Evolutionary conservation across 257 asterid species (phyloP), one percentile per base, ranked within the genome.

Genomic region (Rehmannia glutinosa): DNA sequence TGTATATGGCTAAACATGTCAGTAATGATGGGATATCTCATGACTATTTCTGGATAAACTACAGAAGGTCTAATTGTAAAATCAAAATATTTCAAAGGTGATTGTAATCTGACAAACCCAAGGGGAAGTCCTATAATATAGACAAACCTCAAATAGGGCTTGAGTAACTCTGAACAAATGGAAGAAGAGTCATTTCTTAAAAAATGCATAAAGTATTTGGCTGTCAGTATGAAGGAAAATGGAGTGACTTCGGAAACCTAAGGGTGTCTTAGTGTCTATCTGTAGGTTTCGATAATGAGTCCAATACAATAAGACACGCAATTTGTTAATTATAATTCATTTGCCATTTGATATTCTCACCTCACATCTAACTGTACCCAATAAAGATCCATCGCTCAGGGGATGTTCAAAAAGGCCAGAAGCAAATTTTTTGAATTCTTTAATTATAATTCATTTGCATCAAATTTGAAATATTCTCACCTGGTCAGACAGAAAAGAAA

Each of bases 401-500:
- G 96, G 94, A 70, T 77, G 80, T 70, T 90, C 97, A 59, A 90
- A 90, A 55, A 86, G 81, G 77, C 97, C 96, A 32, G 94, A 73
- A 60, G 76, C 85, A 63, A 90, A 87, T 77, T 90, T 90, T n/a
- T n/a, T n/a, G n/a, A n/a, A n/a, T n/a, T n/a, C n/a, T n/a, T n/a
- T n/a, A n/a, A n/a, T n/a, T n/a, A n/a, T n/a, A n/a, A n/a, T n/a
- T n/a, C n/a, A n/a, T n/a, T n/a, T n/a, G n/a, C n/a, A n/a, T n/a
- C n/a, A n/a, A n/a, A n/a, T n/a, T n/a, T n/a, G n/a, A n/a, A n/a
- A n/a, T n/a, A n/a, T n/a, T n/a, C n/a, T 90, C 56, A 87, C 94
- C 97, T 90, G 80, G 67, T 32, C 21, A 71, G 58, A 62, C 21
- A 69, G 28, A 57, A 27, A 73, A 52, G 15, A n/a, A 27, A 57